These are phyloP conservation scores for Pisolithus marmoratus DNA, from an alignment of 768 basidiomycete species.

Conservation along the genomic window DNA sequence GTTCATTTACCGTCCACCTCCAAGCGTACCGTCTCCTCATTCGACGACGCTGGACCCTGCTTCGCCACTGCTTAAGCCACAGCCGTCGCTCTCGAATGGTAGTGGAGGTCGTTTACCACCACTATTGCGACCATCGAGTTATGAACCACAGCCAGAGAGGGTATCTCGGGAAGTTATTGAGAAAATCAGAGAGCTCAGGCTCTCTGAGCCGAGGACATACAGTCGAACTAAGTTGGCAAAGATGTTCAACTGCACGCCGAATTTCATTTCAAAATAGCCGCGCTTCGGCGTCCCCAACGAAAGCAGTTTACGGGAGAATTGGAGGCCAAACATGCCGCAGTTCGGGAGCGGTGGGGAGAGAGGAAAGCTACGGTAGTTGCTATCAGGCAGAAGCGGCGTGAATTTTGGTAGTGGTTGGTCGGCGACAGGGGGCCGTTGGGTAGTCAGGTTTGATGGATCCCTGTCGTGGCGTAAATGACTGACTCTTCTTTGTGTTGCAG, in stretches of 20 bases:
- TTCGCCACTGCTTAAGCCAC: conserved; percentile 62
- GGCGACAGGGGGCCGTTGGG: neutral
- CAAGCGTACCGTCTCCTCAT: conserved; percentile 64
- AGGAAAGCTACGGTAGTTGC: conserved; percentile 54
- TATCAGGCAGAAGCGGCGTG: conserved; percentile 61
- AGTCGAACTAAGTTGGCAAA: conserved; percentile 65
- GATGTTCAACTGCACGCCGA: conserved; percentile 67
- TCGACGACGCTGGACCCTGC: conserved; percentile 65
- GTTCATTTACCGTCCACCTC: conserved; percentile 83
- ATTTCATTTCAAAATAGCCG: conserved; percentile 63
- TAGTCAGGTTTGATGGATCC: neutral
- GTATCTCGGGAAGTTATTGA: conserved; percentile 48
- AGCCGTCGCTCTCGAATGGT: conserved; percentile 17
- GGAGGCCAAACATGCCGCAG: conserved; percentile 41
- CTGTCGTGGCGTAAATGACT: neutral
- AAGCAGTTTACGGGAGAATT: conserved; percentile 37
- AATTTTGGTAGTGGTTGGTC: conserved; percentile 55
- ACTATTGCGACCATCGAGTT: conserved; percentile 37
- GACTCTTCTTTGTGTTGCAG: neutral
- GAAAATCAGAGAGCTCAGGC: conserved; percentile 54
- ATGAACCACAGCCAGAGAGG: conserved; percentile 30
- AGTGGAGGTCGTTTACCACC: conserved; percentile 39
- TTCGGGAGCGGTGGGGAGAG: conserved; percentile 65
- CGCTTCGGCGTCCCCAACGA: conserved; percentile 47
- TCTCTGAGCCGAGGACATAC: conserved; percentile 50